These are phyloP conservation scores for Paramecium tetraurelia DNA, from an alignment of 73 alveolate species.

Conservation along the genomic window DNA sequence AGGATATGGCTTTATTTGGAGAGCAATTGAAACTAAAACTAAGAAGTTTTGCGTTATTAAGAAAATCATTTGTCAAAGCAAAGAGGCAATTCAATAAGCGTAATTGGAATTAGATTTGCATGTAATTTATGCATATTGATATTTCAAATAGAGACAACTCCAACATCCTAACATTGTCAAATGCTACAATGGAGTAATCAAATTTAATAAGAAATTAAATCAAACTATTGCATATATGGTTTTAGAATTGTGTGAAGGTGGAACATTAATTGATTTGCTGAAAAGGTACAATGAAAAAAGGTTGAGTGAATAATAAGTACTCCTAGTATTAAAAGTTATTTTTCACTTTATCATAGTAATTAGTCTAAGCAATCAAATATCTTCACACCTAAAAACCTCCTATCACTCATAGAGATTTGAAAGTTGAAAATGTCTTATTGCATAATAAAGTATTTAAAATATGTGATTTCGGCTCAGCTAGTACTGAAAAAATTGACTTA, in stretches of 20 bases:
- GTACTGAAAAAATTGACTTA: conserved; percentile 68
- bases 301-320: conserved; percentile 16
- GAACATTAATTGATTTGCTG: conserved; percentile 48
- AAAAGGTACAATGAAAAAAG: conserved; percentile 34
- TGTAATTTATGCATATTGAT: neutral
- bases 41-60: conserved; percentile 32
- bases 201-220: neutral
- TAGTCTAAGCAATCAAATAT: conserved; percentile 71
- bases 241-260: conserved; percentile 63
- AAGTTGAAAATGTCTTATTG: conserved; percentile 87
- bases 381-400: conserved; percentile 75
- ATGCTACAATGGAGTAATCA: neutral
- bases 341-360: conserved; percentile 19
- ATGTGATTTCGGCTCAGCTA: conserved; percentile 95
- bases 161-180: conserved; percentile 55
- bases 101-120: conserved; percentile 43
- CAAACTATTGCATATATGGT: conserved; percentile 32
- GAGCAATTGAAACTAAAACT: conserved; percentile 56
- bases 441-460: conserved; percentile 84
- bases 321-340: conserved; percentile 1
- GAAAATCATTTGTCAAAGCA: conserved; percentile 53
- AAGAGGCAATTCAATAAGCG: conserved; percentile 52
- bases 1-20: conserved; percentile 62
- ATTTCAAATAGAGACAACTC: neutral
- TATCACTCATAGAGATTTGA: conserved; percentile 92